Evolutionary conservation across 2,329 filamentous ascomycete species (phyloP).

Genomic region (Phyllachora maydis): DNA sequence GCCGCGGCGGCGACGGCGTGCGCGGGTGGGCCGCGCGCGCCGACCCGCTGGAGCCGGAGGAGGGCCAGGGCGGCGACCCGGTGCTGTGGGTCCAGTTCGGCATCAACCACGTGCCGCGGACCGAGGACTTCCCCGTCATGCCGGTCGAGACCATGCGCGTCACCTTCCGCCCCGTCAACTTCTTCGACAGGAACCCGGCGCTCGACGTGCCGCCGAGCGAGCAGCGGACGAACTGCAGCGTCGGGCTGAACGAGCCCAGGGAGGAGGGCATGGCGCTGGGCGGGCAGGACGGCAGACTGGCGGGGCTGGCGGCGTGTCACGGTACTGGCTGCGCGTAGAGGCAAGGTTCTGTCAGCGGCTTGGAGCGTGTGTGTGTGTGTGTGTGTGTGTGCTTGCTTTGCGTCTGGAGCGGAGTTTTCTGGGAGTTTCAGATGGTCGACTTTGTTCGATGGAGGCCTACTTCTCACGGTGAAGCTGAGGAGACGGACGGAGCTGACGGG

Average conservation of each 20-base stretch:
- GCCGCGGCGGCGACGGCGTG: constrained; percentile 13
- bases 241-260: constrained; percentile 7
- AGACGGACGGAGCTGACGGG: too few species aligned
- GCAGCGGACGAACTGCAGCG: constrained; percentile 19
- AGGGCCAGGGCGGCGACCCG: constrained; percentile 22
- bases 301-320: too few species aligned
- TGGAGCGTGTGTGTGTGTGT: too few species aligned
- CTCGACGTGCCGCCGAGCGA: constrained; percentile 24
- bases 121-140: constrained; percentile 51
- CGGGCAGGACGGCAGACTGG: constrained; percentile 3
- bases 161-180: constrained; percentile 26
- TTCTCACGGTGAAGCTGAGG: too few species aligned
- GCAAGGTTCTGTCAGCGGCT: too few species aligned
- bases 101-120: constrained; percentile 38
- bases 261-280: constrained; percentile 3
- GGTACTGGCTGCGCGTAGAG: too few species aligned
- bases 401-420: too few species aligned
- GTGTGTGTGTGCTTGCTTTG: too few species aligned
- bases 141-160: constrained; percentile 34
- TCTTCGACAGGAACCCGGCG: constrained; percentile 28
- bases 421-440: too few species aligned
- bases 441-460: too few species aligned
- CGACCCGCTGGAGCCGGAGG: constrained; percentile 24
- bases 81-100: constrained; percentile 31
- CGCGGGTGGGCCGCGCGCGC: constrained; percentile 12